Base-by-base conservation (phyloP, 345 rosid genomes). In the Stellera chamaejasme region DNA sequence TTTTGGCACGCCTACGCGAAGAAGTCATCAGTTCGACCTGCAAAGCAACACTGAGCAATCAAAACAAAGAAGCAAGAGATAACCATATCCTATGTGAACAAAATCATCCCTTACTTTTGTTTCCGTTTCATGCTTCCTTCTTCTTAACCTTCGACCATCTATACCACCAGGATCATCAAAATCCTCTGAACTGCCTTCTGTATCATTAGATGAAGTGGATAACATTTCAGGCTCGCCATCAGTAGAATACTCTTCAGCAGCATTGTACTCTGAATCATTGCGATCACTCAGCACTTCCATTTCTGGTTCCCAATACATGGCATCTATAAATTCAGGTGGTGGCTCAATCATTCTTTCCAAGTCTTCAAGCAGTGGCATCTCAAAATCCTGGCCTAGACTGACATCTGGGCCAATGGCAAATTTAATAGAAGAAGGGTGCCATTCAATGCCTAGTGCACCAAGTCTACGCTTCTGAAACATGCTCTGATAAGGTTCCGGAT, bases 401-500 rank as follows among this genome's bases (percentile, higher is more conserved):
- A 87, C 78, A 70, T 89, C 97, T 11, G 87, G 90, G 63, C 96
- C 99, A 69, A 79, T 75, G 67, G 88, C 76, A 70, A 87, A 72
- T 64, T 69, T 84, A 49, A 77, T 70, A 55, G 88, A 62, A 51
- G 94, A 64, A 43, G 92, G 95, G 46, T 68, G 87, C 97, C 97
- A 89, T 73, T 89, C 97, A 59, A 84, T 60, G 52, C 97, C 94
- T 64, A 93, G 69, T 13, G 96, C 90, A 56, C 97, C 99, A 65
- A 93, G 82, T 61, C 99, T 84, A 48, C 90, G 85, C 69, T 79
- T 78, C 85, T 93, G 99, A 75, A 74, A 93, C 86, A 83, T 77
- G 61, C 76, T 87, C 74, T 93, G 99, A 69, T 89, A 91, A 55
- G 96, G 97, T 76, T 93, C 99, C 42, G 93, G 77, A 72, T 93